Evolutionary conservation across 2,329 filamentous ascomycete species (phyloP).

Genomic region (Escovopsis sp.): DNA sequence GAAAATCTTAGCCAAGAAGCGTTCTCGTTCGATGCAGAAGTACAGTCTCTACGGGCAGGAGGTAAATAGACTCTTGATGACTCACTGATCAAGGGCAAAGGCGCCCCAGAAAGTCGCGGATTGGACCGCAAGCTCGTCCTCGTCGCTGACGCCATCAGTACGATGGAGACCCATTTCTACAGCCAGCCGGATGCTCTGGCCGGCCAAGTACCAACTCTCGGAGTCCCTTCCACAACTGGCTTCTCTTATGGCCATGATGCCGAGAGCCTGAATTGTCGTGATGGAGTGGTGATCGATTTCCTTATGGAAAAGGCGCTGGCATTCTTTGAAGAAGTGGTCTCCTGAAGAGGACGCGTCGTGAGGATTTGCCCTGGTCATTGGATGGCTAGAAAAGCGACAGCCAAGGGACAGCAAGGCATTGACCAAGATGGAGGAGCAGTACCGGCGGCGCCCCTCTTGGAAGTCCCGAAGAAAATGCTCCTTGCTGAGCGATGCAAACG

Average conservation of each 20-base stretch:
- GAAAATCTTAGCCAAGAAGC: constrained; percentile 9
- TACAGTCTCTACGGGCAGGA: no score
- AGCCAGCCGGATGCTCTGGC: constrained; percentile 56
- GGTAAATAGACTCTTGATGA: no score
- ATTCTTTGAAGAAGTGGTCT: constrained; percentile 61
- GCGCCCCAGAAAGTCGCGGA: constrained; percentile 47
- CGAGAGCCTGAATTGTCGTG: constrained; percentile 59
- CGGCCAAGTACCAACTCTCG: constrained; percentile 57
- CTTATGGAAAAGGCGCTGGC: constrained; percentile 42
- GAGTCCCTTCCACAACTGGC: constrained; percentile 58
- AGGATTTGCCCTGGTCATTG: constrained; percentile 45
- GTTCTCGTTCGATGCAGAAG: no score
- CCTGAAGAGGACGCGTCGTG: constrained; percentile 49
- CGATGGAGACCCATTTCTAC: constrained; percentile 57
- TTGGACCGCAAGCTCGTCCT: constrained; percentile 42
- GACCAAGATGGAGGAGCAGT: constrained; percentile 51
- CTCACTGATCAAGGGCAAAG: constrained; percentile 48
- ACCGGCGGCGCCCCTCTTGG: constrained; percentile 40
- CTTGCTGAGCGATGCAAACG: constrained; percentile 56
- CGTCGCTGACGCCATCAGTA: constrained; percentile 29
- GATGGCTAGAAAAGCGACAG: constrained; percentile 52
- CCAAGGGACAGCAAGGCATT: constrained; percentile 51
- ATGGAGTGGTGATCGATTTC: constrained; percentile 44
- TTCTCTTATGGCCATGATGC: constrained; percentile 62
- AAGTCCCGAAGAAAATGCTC: constrained; percentile 57